Evolutionary conservation across 106 monocot genomes (phyloP).

Genomic region (Iris macrosiphon): DNA sequence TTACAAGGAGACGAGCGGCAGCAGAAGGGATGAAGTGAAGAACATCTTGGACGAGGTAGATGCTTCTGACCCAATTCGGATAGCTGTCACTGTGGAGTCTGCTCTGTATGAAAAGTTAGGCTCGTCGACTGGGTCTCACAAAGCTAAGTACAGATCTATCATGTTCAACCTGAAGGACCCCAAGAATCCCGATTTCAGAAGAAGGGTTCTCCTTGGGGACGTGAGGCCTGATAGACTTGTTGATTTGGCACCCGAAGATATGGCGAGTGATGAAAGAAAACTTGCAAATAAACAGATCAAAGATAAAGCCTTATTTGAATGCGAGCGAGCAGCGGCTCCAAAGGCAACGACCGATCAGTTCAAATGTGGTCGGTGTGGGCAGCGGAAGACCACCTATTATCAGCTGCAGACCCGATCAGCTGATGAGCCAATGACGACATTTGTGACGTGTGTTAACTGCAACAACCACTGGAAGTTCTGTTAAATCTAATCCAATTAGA

Average conservation of each 20-base stretch:
- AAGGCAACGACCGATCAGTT: conserved; percentile 97
- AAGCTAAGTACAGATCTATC: conserved; percentile 73
- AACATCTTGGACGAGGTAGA: conserved; percentile 58
- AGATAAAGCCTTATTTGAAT: conserved; percentile 85
- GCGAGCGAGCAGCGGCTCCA: conserved; percentile 50
- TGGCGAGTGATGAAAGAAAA: conserved; percentile 91
- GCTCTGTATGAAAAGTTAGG: conserved; percentile 75
- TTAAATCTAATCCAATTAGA: conserved; percentile 18
- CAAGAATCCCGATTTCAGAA: conserved; percentile 86
- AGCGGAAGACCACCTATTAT: conserved; percentile 69
- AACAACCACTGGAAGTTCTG: conserved; percentile 83
- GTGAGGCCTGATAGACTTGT: conserved; percentile 47
- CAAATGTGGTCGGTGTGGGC: conserved; percentile 73
- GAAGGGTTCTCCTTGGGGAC: conserved; percentile 74
- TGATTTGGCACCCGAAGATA: conserved; percentile 70
- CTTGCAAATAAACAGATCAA: conserved; percentile 68
- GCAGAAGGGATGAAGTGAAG: conserved; percentile 44
- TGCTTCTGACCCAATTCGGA: conserved; percentile 61
- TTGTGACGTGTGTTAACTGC: conserved; percentile 78
- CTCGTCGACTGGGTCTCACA: conserved; percentile 56
- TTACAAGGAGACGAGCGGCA: conserved; percentile 42
- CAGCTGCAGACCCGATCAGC: conserved; percentile 65
- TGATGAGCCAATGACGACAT: conserved; percentile 79
- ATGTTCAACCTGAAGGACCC: conserved; percentile 88
- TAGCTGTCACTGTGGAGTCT: conserved; percentile 68